phyloP scores from a whole-genome alignment of 805 yeast genomes.

The Naumovozyma baii region DNA sequence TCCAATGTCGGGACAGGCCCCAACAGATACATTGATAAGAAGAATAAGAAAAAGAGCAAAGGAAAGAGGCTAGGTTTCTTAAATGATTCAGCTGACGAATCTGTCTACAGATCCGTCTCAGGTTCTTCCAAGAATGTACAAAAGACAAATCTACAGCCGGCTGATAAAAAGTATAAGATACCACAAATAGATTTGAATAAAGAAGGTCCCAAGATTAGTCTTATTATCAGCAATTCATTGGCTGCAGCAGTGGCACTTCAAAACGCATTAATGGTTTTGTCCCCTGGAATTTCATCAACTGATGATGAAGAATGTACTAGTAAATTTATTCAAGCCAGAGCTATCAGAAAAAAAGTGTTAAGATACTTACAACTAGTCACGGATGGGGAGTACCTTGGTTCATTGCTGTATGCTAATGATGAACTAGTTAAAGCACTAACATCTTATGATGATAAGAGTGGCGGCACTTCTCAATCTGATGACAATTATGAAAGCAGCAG shows the following conservation, averaged over 20 bases:
- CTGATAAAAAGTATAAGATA: constrained; percentile 37
- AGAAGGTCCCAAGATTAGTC: constrained; percentile 64
- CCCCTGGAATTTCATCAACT: constrained; percentile 44
- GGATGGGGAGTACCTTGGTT: constrained; percentile 80
- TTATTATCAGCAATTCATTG: constrained; percentile 64
- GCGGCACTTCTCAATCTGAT: constrained; percentile 35
- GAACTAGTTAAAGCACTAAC: constrained; percentile 69
- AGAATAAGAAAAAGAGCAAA: neutral
- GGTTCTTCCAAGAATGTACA: neutral
- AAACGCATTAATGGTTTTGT: constrained; percentile 44
- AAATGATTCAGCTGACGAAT: constrained; percentile 43
- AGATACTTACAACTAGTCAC: constrained; percentile 77
- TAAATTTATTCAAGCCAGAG: constrained; percentile 65
- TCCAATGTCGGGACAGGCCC: constrained; percentile 2
- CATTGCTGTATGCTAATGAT: constrained; percentile 81
- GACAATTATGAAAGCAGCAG: constrained; percentile 34
- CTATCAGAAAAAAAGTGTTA: constrained; percentile 66
- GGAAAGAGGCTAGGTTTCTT: constrained; percentile 30
- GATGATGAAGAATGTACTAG: constrained; percentile 54
- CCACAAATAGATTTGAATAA: constrained; percentile 60
- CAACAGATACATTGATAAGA: no score
- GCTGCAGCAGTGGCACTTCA: constrained; percentile 61
- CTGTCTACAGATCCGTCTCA: constrained; percentile 27
- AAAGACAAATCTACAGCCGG: constrained; percentile 2
- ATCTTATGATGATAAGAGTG: constrained; percentile 52